Percentiles rank a stretch among this genome's conserved stretches.
phyloP scores from a whole-genome alignment of 192 early-diverging fungal genomes.

The Cetraspora pellucida region DNA sequence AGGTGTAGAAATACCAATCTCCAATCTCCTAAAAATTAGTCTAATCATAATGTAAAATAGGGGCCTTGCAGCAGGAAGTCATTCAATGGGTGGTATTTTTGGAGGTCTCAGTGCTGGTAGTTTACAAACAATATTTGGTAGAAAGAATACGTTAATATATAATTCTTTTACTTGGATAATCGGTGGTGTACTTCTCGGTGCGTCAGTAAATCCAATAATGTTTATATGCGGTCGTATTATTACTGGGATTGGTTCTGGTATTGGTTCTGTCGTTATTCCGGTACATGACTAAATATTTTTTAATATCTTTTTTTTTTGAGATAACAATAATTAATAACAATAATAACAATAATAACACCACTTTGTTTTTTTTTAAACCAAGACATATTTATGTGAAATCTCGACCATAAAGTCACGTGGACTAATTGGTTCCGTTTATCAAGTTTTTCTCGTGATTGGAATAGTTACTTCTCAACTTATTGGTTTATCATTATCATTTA shows the following conservation, averaged over 20 bases:
- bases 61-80: slow-evolving; percentile 53
- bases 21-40: background rate
- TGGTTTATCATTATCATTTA: slow-evolving; percentile 60
- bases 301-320: slow-evolving; percentile 44
- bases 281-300: background rate
- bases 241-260: slow-evolving; percentile 73
- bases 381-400: slow-evolving; percentile 81
- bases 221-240: slow-evolving; percentile 76
- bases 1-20: background rate
- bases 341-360: background rate
- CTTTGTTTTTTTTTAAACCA: slow-evolving; percentile 37
- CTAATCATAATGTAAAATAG: background rate
- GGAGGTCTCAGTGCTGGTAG: slow-evolving; percentile 60
- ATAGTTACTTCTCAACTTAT: slow-evolving; percentile 71
- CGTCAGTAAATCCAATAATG: slow-evolving; percentile 61
- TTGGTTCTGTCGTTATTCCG: slow-evolving; percentile 55
- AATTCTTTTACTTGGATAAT: slow-evolving; percentile 70
- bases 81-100: slow-evolving; percentile 58
- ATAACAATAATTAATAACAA: background rate
- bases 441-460: slow-evolving; percentile 78
- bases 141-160: slow-evolving; percentile 60
- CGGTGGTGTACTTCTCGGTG: slow-evolving; percentile 64
- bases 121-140: slow-evolving; percentile 56
- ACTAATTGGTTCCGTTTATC: slow-evolving; percentile 70
- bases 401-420: slow-evolving; percentile 72